Percentiles rank a stretch among this genome's conserved stretches.
Conservation (phyloP, 2,329 filamentous ascomycete species). For the Talaromyces funiculosus region DNA sequence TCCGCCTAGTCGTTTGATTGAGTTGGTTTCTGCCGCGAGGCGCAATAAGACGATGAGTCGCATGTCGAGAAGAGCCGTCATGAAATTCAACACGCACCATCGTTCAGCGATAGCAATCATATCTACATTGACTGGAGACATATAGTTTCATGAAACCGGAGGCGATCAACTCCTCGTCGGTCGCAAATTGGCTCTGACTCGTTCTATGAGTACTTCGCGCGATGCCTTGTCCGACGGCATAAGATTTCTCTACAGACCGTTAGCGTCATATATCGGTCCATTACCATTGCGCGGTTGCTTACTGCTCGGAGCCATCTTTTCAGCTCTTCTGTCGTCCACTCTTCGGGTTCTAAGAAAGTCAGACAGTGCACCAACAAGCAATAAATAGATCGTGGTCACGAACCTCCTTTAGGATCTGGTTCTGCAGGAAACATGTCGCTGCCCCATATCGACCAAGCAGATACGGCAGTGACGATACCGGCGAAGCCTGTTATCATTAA, state of each 20-base stretch:
- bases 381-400: constrained; percentile 14
- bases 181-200: constrained; percentile 64
- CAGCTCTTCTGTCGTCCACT: constrained; percentile 76
- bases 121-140: background rate
- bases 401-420: constrained; percentile 71
- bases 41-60: background rate
- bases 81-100: background rate
- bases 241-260: constrained; percentile 52
- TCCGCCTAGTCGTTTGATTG: constrained; percentile 49
- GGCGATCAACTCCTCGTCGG: constrained; percentile 27
- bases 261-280: background rate
- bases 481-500: constrained; percentile 58
- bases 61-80: background rate
- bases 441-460: constrained; percentile 80
- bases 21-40: background rate
- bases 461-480: constrained; percentile 72
- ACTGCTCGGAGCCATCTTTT: constrained; percentile 75
- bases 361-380: background rate
- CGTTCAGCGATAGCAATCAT: background rate
- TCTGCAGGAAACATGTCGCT: constrained; percentile 73
- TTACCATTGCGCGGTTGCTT: constrained; percentile 34
- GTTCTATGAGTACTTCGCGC: constrained; percentile 59
- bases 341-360: constrained; percentile 50
- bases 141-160: background rate
- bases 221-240: constrained; percentile 55